Base-by-base conservation (phyloP, 2,329 filamentous ascomycete species). In the Trichoderma sp. region DNA sequence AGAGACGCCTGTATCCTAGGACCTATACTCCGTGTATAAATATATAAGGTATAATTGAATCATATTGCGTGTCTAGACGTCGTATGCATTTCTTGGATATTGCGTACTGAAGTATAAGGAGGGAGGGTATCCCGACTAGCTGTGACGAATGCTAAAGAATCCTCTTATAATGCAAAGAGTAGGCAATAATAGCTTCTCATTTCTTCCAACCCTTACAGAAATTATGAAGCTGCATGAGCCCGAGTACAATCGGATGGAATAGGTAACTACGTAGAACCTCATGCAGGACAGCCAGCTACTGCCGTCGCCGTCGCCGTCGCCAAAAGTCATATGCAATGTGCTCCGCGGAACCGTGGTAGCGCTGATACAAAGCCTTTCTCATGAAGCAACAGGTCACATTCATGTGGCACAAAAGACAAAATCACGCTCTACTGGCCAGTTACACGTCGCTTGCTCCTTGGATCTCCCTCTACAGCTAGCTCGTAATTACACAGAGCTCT, bases 221-320 rank as follows among this genome's bases (percentile, higher is more conserved):
- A 19, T n/a, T 35, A 6, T 24, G 5, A 49, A 49, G n/a, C n/a
- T 24, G 35, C n/a, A 21, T 29, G 21, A 5, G 21, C n/a, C 35
- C 4, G 11, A 13, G 16, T 40, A 29, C 24, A 24, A 10, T 29
- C 6, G 4, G 24, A 29, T 43, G 19, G 19, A 43, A 43, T 43
- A 35, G 13, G 1, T 14, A 14, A 5, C 33, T 35, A 5, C 7
- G 47, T 35, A 5, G 21, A 14, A 59, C 14, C 33, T 10, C 53
- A 16, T 27, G 19, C 5, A 24, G 61, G 7, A 40, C 4, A 29
- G 40, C 37, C 4, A 29, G 40, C 27, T 21, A 3, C 58, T 4
- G 37, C 27, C 63, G 37, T 67, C 27, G 53, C 63, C 63, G 63
- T 67, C 27, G 27, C 27, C 27, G n/a, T n/a, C 63, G 63, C 63